Evolutionary conservation across 441 rosid species (phyloP).

Genomic region (Aleurites moluccanus): DNA sequence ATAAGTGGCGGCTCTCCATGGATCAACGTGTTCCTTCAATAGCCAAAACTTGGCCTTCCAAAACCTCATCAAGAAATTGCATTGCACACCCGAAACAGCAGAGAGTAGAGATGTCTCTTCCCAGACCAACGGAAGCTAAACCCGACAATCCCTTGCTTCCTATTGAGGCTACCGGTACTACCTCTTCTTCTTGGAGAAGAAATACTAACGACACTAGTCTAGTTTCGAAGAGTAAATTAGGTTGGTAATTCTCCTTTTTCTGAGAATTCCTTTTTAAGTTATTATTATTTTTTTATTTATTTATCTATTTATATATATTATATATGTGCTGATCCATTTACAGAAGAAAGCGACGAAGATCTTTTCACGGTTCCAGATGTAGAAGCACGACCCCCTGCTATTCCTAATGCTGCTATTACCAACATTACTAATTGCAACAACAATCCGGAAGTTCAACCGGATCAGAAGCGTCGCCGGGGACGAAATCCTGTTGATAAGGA

Average conservation of each 20-base stretch:
- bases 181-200: conserved; percentile 18
- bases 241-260: conserved; percentile 20
- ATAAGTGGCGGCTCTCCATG: conserved; percentile 34
- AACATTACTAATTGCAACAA: conserved; percentile 2
- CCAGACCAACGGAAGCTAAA: conserved; percentile 4
- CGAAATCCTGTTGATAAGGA: conserved; percentile 64
- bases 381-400: conserved; percentile 35
- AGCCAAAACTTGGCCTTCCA: conserved; percentile 29
- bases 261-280: background rate
- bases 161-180: background rate
- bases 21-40: conserved; percentile 42
- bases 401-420: background rate
- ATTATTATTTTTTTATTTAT: background rate
- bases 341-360: conserved; percentile 73
- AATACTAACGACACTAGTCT: background rate
- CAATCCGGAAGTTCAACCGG: conserved; percentile 28
- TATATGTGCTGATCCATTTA: background rate
- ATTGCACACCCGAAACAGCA: background rate
- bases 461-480: conserved; percentile 50
- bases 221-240: conserved; percentile 35
- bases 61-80: background rate
- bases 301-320: too few species aligned
- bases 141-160: background rate
- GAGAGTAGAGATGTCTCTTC: conserved; percentile 14
- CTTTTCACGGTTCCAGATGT: conserved; percentile 67